These are phyloP conservation scores for Elsinoe necatrix DNA, from an alignment of 2,329 filamentous ascomycete species.

Conservation along the genomic window DNA sequence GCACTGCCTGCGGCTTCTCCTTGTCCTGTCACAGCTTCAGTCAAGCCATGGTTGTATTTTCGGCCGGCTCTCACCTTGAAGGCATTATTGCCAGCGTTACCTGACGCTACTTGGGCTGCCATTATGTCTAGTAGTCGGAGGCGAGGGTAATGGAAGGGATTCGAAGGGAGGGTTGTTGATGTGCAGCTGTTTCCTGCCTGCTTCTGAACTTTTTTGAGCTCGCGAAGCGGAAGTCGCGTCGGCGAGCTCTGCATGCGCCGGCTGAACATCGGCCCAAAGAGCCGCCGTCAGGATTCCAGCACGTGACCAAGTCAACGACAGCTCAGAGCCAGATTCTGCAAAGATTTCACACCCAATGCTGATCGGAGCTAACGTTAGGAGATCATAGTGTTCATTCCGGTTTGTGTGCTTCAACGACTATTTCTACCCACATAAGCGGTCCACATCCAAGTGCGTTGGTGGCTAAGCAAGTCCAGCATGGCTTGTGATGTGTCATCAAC, in stretches of 20 bases:
- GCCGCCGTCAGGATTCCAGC: background rate
- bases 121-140: slow-evolving; percentile 20
- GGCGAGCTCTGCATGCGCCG: slow-evolving; percentile 13
- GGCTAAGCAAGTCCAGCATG: background rate
- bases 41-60: background rate
- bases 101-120: slow-evolving; percentile 37
- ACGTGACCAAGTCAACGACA: background rate
- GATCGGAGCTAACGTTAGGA: too few species aligned
- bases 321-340: too few species aligned
- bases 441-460: background rate
- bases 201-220: slow-evolving; percentile 14
- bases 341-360: too few species aligned
- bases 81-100: slow-evolving; percentile 51
- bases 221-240: slow-evolving; percentile 5
- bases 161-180: background rate
- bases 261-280: background rate
- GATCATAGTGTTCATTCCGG: background rate
- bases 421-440: background rate
- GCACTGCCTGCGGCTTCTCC: slow-evolving; percentile 97
- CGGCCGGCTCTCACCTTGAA: slow-evolving; percentile 49
- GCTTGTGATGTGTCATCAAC: background rate
- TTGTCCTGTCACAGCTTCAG: slow-evolving; percentile 50
- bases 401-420: background rate
- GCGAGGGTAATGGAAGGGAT: background rate
- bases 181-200: background rate